A percentile compares a stretch with the other conserved stretches of the same genome.
These are phyloP conservation scores for Murraya paniculata DNA, from an alignment of 345 rosid species.

Conservation along the genomic window DNA sequence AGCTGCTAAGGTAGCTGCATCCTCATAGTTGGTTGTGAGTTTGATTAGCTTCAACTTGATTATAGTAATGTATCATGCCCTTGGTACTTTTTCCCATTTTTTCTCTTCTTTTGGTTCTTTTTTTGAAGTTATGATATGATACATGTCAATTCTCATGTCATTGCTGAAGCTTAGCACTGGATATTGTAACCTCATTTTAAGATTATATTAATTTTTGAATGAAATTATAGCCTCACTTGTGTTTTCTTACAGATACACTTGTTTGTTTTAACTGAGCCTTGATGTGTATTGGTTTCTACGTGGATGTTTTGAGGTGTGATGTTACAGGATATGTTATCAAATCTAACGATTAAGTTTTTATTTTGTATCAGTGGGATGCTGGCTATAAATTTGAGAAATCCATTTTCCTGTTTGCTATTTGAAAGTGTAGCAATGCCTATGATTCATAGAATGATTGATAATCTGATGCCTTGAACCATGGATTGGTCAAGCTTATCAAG, in stretches of 20 bases:
- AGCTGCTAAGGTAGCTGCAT: constrained; percentile 29
- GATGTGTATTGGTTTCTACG: background rate
- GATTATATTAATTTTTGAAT: constrained; percentile 19
- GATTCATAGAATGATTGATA: background rate
- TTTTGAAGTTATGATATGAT: background rate
- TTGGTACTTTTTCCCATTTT: background rate
- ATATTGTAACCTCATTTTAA: constrained; percentile 5
- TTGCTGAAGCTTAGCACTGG: background rate
- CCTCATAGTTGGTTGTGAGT: constrained; percentile 7
- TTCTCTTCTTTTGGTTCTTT: background rate
- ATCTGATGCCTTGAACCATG: background rate
- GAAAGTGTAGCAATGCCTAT: background rate
- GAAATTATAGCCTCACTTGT: background rate
- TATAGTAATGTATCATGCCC: background rate
- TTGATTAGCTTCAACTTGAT: background rate
- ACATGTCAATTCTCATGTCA: constrained; percentile 8
- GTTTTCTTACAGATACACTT: background rate
- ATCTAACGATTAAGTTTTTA: background rate
- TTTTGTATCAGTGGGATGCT: background rate
- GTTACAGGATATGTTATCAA: background rate
- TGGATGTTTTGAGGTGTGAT: background rate
- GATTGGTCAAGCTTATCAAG: background rate
- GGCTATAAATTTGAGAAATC: background rate
- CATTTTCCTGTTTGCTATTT: background rate
- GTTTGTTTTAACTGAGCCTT: background rate